phyloP scores from a whole-genome alignment of 2,329 filamentous ascomycete genomes.

The Teratosphaeria epicoccoides region DNA sequence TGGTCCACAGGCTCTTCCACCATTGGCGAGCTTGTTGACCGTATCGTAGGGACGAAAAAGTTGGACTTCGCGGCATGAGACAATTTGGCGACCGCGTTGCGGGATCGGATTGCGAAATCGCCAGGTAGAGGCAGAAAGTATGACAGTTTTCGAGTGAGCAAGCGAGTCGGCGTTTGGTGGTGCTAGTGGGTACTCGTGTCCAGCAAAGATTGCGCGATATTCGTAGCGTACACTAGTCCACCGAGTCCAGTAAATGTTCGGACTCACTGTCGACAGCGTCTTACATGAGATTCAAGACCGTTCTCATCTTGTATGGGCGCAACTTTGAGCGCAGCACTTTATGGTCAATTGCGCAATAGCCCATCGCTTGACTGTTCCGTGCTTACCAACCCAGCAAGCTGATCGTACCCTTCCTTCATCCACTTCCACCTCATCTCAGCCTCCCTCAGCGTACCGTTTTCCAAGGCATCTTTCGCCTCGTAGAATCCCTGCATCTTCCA shows the following conservation, averaged over 20 bases:
- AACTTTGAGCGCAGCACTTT: not conserved
- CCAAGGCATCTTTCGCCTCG: not conserved
- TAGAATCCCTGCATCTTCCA: not conserved
- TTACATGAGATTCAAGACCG: no score
- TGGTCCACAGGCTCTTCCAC: not conserved
- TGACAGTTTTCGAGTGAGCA: no score
- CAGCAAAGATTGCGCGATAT: no score
- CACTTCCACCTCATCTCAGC: not conserved
- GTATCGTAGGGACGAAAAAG: not conserved
- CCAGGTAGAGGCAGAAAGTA: no score
- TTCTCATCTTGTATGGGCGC: not conserved
- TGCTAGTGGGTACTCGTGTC: no score
- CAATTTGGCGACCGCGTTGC: not conserved
- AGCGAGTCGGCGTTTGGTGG: no score
- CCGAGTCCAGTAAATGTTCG: no score
- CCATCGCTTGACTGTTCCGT: not conserved
- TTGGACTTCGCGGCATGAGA: not conserved
- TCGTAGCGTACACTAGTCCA: no score
- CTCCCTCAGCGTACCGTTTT: not conserved
- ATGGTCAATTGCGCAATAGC: not conserved
- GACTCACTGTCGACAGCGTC: no score
- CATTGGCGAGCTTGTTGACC: not conserved
- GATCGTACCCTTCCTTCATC: not conserved
- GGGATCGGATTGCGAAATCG: not conserved
- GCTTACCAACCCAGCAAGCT: not conserved